Evolutionary conservation across 345 rosid genomes (phyloP), one percentile per base, ranked within the genome.

Genomic region (Hibiscus trionum): DNA sequence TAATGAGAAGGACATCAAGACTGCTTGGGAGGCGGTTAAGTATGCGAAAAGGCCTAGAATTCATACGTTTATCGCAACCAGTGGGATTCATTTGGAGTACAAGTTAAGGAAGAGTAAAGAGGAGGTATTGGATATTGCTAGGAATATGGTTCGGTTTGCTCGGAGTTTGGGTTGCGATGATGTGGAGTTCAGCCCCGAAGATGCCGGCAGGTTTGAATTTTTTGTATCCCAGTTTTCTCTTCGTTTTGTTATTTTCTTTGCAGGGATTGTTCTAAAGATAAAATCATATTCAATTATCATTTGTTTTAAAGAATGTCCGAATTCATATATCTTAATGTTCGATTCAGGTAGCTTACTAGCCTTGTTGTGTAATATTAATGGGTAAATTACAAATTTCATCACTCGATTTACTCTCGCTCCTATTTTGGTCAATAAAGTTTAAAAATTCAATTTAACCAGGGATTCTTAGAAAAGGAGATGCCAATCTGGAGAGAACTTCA

Each of bases 151-250:
- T n/a, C 73, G 46, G 0, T 92, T 79, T 52, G 94, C 96, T 0
- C 76, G 96, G 78, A 90, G 93, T 76, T 84, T 95, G 78, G 99
- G 99, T 1, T 95, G 98, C 69, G 77, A 89, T 0, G 99, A 95
- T 67, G 90, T 95, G 2, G 96, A 95, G 83, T 92, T 95, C 70
- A 92, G 99, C 75, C 97, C 99, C 0, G 99, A 95, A 77, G 99
- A 95, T 79, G 99, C 99, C 2, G 96, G 96, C 77, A 87, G 96
- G 96, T 93, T 73, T 3, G 42, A 11, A 11, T 3, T 27, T 29
- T 37, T 17, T 10, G 56, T 64, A 59, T 7, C 17, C 47, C 57
- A 46, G 29, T 46, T 70, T 50, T 50, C 55, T 50, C n/a, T n/a
- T 14, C 52, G 2, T 47, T 33, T 5, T 33, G 37, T 50, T 50